Conservation (phyloP, 2,329 filamentous ascomycete genomes). For the Talaromyces atroroseus region DNA sequence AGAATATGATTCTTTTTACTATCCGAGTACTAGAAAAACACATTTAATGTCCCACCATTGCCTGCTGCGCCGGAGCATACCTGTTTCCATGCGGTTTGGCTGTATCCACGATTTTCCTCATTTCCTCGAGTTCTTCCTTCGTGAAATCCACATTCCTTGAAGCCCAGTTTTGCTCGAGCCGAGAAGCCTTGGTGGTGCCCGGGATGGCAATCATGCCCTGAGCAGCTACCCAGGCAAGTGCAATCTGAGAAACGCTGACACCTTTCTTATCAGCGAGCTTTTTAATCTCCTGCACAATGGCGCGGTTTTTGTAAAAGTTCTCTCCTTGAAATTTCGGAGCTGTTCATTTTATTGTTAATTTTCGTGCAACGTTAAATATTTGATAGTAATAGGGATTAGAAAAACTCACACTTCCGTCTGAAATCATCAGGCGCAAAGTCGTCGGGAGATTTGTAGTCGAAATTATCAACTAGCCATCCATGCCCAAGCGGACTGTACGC, state of each 20-base stretch:
- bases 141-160: slow-evolving; percentile 34
- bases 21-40: too few species aligned
- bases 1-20: too few species aligned
- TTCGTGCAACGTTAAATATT: too few species aligned
- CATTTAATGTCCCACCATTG: slow-evolving; percentile 1
- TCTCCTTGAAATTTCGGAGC: slow-evolving; percentile 37
- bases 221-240: slow-evolving; percentile 38
- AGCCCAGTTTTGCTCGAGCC: slow-evolving; percentile 39
- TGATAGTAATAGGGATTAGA: not conserved
- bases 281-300: slow-evolving; percentile 40
- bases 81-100: slow-evolving; percentile 35
- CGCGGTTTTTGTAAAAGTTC: slow-evolving; percentile 42
- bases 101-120: slow-evolving; percentile 35
- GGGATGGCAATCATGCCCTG: slow-evolving; percentile 44
- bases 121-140: slow-evolving; percentile 35
- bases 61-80: slow-evolving; percentile 18
- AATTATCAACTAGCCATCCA: slow-evolving; percentile 45
- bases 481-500: slow-evolving; percentile 46
- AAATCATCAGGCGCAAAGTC: slow-evolving; percentile 44
- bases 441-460: slow-evolving; percentile 38
- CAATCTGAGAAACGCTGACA: slow-evolving; percentile 32
- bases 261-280: slow-evolving; percentile 33
- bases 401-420: slow-evolving; percentile 31
- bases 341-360: slow-evolving; percentile 3
- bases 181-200: slow-evolving; percentile 38